Conservation (phyloP, 2,329 filamentous ascomycete genomes). For the Chaetoscypha palmicola region DNA sequence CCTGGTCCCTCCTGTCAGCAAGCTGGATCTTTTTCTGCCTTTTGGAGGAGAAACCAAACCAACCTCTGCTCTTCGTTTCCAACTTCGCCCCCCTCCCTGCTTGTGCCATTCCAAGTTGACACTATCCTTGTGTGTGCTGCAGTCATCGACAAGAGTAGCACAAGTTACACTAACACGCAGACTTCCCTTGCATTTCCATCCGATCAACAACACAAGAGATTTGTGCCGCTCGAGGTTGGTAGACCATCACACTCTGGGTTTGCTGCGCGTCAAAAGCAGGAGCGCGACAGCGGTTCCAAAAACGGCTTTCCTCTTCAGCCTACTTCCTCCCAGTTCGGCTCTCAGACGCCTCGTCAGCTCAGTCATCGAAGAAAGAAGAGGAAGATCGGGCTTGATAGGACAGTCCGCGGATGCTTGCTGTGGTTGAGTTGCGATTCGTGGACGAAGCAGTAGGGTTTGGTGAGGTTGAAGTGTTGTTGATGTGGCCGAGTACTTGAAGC, state of each 20-base stretch:
- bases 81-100: background rate
- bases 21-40: background rate
- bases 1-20: background rate
- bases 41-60: background rate
- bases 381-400: too few species aligned
- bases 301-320: background rate
- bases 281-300: background rate
- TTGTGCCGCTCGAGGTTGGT: background rate
- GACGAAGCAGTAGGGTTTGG: too few species aligned
- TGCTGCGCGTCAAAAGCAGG: background rate
- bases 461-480: background rate
- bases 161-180: background rate
- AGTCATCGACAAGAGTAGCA: background rate
- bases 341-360: background rate
- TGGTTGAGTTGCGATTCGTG: background rate
- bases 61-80: background rate
- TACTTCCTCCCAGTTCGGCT: background rate
- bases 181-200: background rate
- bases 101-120: background rate
- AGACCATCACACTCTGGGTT: background rate
- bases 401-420: too few species aligned
- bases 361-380: background rate
- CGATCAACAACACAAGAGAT: background rate
- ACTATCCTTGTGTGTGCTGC: background rate
- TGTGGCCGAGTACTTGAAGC: conserved; percentile 1